These are phyloP conservation scores for Curvularia verruculosa DNA, from an alignment of 2,329 filamentous ascomycete species.

Conservation along the genomic window DNA sequence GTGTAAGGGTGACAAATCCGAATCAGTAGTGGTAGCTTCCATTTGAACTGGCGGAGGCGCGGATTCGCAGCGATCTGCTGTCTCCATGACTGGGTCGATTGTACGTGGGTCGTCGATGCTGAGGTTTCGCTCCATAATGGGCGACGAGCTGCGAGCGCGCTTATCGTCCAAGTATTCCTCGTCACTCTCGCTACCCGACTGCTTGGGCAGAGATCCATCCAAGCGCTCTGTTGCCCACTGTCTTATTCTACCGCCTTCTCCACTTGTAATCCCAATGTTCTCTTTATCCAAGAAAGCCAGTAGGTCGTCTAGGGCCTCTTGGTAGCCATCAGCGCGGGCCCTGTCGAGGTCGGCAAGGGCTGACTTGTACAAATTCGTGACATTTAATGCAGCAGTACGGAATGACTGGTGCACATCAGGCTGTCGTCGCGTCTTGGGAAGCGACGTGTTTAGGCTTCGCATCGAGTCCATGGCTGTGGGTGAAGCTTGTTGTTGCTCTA, in stretches of 20 bases:
- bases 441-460: constrained; percentile 50
- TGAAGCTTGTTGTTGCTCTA: background rate
- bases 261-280: constrained; percentile 76
- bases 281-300: constrained; percentile 84
- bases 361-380: constrained; percentile 95
- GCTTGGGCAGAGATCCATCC: constrained; percentile 64
- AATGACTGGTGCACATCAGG: constrained; percentile 79
- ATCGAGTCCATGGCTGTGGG: constrained; percentile 47
- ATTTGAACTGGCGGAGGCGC: constrained; percentile 50
- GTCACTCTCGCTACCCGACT: constrained; percentile 67
- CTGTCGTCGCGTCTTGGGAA: constrained; percentile 46
- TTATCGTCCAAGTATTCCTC: constrained; percentile 69
- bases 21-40: constrained; percentile 39
- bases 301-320: constrained; percentile 91
- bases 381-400: constrained; percentile 87
- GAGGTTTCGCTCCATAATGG: constrained; percentile 60
- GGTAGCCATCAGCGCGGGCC: constrained; percentile 81
- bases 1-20: constrained; percentile 40
- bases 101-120: constrained; percentile 50
- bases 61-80: constrained; percentile 36
- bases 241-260: constrained; percentile 72
- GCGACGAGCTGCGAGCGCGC: constrained; percentile 64
- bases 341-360: constrained; percentile 78
- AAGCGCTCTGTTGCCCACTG: constrained; percentile 73
- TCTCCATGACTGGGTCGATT: constrained; percentile 26